Conservation (phyloP, 768 basidiomycete species). For the Sporobolomyces roseus region DNA sequence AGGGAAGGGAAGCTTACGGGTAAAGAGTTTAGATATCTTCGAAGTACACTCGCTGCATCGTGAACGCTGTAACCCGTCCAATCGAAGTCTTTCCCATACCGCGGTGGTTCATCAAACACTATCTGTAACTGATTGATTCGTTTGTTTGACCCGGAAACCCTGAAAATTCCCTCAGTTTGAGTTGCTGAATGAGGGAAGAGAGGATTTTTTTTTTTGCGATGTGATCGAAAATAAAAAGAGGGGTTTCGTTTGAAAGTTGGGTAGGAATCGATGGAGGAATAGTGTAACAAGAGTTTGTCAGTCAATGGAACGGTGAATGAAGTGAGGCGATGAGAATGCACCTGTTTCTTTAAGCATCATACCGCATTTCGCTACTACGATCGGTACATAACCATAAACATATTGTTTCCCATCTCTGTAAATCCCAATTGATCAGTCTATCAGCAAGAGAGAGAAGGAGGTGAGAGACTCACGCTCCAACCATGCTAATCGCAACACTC, state of each 20-base stretch:
- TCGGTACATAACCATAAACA: constrained; percentile 91
- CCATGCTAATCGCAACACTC: constrained; percentile 87
- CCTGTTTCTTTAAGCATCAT: constrained; percentile 91
- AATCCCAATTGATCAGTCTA: not conserved
- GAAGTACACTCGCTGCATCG: constrained; percentile 93
- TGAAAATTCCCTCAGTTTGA: constrained; percentile 87
- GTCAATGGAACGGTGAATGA: too few species aligned
- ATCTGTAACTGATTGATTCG: constrained; percentile 94
- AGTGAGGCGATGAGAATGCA: constrained; percentile 45
- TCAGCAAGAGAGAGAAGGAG: not conserved
- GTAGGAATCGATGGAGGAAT: too few species aligned
- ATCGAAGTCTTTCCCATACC: constrained; percentile 86
- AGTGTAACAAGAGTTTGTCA: too few species aligned
- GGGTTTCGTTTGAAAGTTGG: too few species aligned
- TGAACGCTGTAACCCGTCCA: constrained; percentile 93
- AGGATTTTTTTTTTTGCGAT: not conserved
- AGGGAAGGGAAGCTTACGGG: constrained; percentile 59
- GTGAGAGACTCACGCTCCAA: constrained; percentile 56
- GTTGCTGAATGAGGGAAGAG: constrained; percentile 57
- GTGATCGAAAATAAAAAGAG: constrained; percentile 16
- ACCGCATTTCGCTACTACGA: constrained; percentile 96
- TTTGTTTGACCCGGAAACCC: constrained; percentile 89
- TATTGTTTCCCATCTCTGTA: constrained; percentile 66
- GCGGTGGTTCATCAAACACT: constrained; percentile 79
- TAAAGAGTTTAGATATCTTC: constrained; percentile 93